These are phyloP conservation scores for Tilletia setariae DNA, from an alignment of 1,284 basidiomycete species.

Conservation along the genomic window DNA sequence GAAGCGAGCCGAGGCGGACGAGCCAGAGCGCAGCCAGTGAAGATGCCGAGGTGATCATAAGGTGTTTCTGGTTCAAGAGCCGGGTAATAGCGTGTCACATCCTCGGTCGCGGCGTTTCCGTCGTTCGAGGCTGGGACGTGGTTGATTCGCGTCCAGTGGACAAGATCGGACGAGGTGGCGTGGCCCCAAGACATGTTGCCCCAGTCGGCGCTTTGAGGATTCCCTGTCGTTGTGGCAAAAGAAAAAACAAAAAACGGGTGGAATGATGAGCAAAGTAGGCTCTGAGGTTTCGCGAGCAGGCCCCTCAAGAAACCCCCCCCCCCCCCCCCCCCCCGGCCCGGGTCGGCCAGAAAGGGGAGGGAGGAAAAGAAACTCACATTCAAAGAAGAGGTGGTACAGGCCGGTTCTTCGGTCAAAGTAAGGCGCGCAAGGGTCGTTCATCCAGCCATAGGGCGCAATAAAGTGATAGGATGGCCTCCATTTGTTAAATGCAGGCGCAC, in stretches of 20 bases:
- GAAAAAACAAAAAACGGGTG: background rate
- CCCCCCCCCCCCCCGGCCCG: too few relatives aligned
- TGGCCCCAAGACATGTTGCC: slow-evolving; percentile 43
- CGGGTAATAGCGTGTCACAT: background rate
- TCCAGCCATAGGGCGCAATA: slow-evolving; percentile 41
- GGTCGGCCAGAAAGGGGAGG: background rate
- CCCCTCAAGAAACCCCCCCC: too few relatives aligned
- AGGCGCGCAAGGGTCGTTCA: slow-evolving; percentile 42
- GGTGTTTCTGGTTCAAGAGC: slow-evolving; percentile 17
- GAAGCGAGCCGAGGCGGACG: slow-evolving; percentile 26
- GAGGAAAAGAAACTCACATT: slow-evolving; percentile 25
- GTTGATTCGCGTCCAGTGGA: slow-evolving; percentile 30
- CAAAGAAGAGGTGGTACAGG: slow-evolving; percentile 38
- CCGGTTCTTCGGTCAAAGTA: slow-evolving; percentile 31
- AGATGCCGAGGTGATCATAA: slow-evolving; percentile 37
- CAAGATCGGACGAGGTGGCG: slow-evolving; percentile 31
- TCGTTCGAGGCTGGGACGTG: background rate
- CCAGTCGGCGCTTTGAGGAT: slow-evolving; percentile 36
- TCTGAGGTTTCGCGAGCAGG: too few relatives aligned
- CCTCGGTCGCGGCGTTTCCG: background rate
- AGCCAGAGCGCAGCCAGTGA: slow-evolving; percentile 37
- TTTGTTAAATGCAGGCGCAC: slow-evolving; percentile 25
- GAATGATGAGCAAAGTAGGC: background rate
- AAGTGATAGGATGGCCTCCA: slow-evolving; percentile 37
- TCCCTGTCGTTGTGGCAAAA: slow-evolving; percentile 19